Conservation (phyloP, 2,329 filamentous ascomycete species). For the Dactylella cylindrospora region DNA sequence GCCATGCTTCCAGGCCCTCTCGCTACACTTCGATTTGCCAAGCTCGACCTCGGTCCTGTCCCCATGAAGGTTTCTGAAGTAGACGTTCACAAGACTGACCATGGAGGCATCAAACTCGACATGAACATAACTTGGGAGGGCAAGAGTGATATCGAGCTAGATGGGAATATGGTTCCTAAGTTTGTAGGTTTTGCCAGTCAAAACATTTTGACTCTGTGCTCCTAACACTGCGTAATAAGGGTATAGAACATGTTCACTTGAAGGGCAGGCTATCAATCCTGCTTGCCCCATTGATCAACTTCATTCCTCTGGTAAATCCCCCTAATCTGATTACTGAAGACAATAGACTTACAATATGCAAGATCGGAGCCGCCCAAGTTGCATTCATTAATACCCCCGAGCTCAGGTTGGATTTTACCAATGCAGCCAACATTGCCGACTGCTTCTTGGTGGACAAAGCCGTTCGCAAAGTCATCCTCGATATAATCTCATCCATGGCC, state of each 20-base stretch:
- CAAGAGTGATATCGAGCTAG: conserved; percentile 56
- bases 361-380: conserved; percentile 58
- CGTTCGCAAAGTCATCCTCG: conserved; percentile 55
- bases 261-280: conserved; percentile 55
- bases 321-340: conserved; percentile 21
- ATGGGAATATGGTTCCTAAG: conserved; percentile 55
- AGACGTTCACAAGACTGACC: conserved; percentile 55
- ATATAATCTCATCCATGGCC: conserved; percentile 55
- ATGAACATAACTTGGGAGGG: conserved; percentile 57
- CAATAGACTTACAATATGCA: conserved; percentile 4
- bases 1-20: conserved; percentile 56
- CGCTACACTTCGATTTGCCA: conserved; percentile 54
- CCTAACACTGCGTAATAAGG: conserved; percentile 49
- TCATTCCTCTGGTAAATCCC: conserved; percentile 55
- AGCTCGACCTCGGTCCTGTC: conserved; percentile 55
- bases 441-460: conserved; percentile 53
- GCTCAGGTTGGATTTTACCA: conserved; percentile 57
- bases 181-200: conserved; percentile 50
- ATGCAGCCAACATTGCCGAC: conserved; percentile 56
- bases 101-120: conserved; percentile 57
- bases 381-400: conserved; percentile 57
- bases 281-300: conserved; percentile 55
- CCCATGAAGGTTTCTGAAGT: conserved; percentile 55
- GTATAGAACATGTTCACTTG: conserved; percentile 55
- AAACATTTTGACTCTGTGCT: neutral